Evolutionary conservation across 2,329 filamentous ascomycete species (phyloP).

Genomic region (Fusarium penzigii): DNA sequence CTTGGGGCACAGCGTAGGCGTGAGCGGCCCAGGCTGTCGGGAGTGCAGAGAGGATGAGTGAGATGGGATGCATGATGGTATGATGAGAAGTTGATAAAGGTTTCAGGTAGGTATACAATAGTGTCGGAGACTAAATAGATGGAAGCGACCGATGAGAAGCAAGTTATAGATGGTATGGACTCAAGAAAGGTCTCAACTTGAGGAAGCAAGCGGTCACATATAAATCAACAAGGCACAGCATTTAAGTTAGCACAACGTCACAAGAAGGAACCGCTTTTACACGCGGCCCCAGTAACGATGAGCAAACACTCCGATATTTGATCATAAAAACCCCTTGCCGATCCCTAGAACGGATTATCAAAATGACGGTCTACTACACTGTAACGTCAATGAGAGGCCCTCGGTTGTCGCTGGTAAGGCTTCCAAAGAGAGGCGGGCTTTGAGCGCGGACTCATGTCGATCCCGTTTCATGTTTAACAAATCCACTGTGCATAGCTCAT

Average conservation of each 20-base stretch:
- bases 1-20: slow-evolving; percentile 30
- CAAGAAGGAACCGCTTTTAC: background rate
- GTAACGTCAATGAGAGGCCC: too few species aligned
- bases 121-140: background rate
- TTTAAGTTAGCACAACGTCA: background rate
- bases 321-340: background rate
- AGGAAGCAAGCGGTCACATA: background rate
- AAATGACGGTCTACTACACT: too few species aligned
- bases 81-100: slow-evolving; percentile 2
- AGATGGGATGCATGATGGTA: slow-evolving; percentile 19
- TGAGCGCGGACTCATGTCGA: slow-evolving; percentile 5
- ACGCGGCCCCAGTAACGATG: background rate
- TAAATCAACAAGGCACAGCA: background rate
- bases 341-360: background rate
- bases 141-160: too few species aligned
- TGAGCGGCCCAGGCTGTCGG: slow-evolving; percentile 23
- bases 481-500: too few species aligned
- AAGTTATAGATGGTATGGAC: too few species aligned
- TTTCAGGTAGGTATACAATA: background rate
- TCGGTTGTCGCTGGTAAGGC: too few species aligned
- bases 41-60: slow-evolving; percentile 24
- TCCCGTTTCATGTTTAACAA: slow-evolving; percentile 18
- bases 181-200: background rate
- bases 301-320: background rate
- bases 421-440: too few species aligned